phyloP scores from a whole-genome alignment of 495 filamentous ascomycete species.

The Pyrenula massariospora region DNA sequence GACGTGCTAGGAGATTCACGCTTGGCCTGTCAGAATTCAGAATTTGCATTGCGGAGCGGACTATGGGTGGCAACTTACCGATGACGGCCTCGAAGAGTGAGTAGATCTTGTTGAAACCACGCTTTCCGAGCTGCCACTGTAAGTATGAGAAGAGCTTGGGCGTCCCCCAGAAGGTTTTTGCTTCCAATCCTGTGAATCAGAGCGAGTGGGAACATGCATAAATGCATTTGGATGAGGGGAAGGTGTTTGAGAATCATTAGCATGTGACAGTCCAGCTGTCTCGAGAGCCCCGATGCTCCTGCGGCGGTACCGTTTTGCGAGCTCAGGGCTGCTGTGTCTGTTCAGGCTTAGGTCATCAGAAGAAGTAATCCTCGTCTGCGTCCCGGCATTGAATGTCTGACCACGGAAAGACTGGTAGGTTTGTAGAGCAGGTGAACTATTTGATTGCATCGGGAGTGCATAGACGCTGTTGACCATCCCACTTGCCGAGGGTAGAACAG shows the following conservation, averaged over 20 bases:
- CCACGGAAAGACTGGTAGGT: conserved; percentile 13
- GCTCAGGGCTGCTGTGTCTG: conserved; percentile 36
- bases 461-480: too few species aligned
- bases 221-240: conserved; percentile 10
- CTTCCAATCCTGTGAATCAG: conserved; percentile 9
- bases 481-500: conserved; percentile 28
- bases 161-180: conserved; percentile 13
- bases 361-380: conserved; percentile 14
- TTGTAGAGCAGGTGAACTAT: conserved; percentile 14
- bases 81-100: conserved; percentile 37
- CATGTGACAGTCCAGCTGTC: conserved; percentile 24
- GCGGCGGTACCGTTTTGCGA: conserved; percentile 65
- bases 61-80: conserved; percentile 34
- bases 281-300: conserved; percentile 77
- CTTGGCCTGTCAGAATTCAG: conserved; percentile 12
- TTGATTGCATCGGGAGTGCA: conserved; percentile 16
- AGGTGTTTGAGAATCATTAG: conserved; percentile 7
- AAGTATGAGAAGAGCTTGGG: conserved; percentile 43
- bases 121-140: conserved; percentile 47
- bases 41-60: conserved; percentile 11
- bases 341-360: conserved; percentile 43
- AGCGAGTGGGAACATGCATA: conserved; percentile 11
- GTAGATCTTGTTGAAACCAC: conserved; percentile 32
- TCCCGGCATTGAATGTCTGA: conserved; percentile 4
- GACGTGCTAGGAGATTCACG: conserved; percentile 5